phyloP scores from a whole-genome alignment of 352 stramenopile genomes.

The Globisporangium emineosum region DNA sequence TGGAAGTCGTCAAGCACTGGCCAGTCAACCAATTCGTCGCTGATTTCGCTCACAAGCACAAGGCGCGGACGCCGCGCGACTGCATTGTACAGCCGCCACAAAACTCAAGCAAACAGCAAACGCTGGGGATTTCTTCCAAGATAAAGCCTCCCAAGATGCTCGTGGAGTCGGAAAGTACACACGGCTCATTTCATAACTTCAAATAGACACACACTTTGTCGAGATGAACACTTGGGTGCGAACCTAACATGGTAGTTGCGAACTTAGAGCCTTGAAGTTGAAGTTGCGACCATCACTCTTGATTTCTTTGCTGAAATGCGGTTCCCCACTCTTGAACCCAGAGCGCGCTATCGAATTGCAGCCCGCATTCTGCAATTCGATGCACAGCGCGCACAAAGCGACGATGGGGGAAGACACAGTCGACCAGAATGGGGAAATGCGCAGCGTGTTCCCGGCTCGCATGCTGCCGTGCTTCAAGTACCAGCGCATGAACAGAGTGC shows the following conservation, averaged over 20 bases:
- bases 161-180: not conserved
- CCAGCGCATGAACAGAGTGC: constrained; percentile 38
- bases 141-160: too few relatives aligned
- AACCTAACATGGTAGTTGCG: not conserved
- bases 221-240: not conserved
- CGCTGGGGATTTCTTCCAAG: constrained; percentile 34
- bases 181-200: not conserved
- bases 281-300: constrained; percentile 58
- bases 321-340: not conserved
- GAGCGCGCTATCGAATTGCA: too few relatives aligned
- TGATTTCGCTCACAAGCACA: constrained; percentile 73
- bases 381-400: not conserved
- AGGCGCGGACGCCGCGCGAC: constrained; percentile 55
- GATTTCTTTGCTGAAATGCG: not conserved
- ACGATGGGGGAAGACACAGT: constrained; percentile 1
- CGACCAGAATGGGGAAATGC: constrained; percentile 13
- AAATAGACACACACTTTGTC: too few relatives aligned
- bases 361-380: constrained; percentile 15
- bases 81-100: constrained; percentile 60
- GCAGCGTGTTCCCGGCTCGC: constrained; percentile 32
- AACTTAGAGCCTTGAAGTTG: constrained; percentile 15
- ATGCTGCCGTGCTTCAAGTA: constrained; percentile 43
- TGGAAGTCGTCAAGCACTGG: constrained; percentile 61
- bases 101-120: constrained; percentile 46
- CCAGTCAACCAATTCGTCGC: constrained; percentile 50